Base-by-base conservation (phyloP, 2,329 filamentous ascomycete species). In the Fusarium devonianum region DNA sequence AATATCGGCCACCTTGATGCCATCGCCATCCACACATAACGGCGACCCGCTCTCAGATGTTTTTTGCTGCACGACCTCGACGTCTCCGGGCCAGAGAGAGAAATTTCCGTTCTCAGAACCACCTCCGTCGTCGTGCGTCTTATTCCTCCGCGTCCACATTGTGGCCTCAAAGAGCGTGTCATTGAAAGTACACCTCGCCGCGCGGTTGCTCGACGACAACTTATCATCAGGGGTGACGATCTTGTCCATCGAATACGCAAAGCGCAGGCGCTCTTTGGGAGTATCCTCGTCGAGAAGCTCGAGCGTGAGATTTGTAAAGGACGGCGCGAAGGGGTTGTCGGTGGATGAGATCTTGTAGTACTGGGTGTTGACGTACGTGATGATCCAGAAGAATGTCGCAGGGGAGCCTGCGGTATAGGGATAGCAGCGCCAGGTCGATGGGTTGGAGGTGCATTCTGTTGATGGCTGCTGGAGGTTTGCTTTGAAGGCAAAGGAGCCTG, bases 321-420 rank as follows among this genome's bases (percentile, higher is more conserved):
- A 70, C 4, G 85, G 78, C 21, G 75, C 74, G 58, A 86, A 82
- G 1, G 78, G 78, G 57, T 84, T 83, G 19, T 76, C 69, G 16
- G 74, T 75, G 3, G 81, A 81, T 5, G 84, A 84, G 55, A 86
- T 80, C 33, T 71, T 71, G 68, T 79, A 84, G 11, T 71, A 67
- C 22, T 67, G 66, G 11, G 66, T 58, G 30, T 73, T 71, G n/a
- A 64, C 53, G 4, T 73, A 64, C 2, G 69, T 68, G 48, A 89
- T 84, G 49, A 80, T 75, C 85, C 85, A 89, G 65, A 81, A 77
- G 68, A 88, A 87, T 6, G 77, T 80, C 0, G 80, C 75, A 4
- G 76, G 66, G 4, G 72, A 71, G 14, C 74, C 71, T 10, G 56
- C 36, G 4, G 70, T 70, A 62, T 79, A 81, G 1, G 85, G 84